These are phyloP conservation scores for Tetrahymena borealis DNA, from an alignment of 73 alveolate species.

Conservation along the genomic window DNA sequence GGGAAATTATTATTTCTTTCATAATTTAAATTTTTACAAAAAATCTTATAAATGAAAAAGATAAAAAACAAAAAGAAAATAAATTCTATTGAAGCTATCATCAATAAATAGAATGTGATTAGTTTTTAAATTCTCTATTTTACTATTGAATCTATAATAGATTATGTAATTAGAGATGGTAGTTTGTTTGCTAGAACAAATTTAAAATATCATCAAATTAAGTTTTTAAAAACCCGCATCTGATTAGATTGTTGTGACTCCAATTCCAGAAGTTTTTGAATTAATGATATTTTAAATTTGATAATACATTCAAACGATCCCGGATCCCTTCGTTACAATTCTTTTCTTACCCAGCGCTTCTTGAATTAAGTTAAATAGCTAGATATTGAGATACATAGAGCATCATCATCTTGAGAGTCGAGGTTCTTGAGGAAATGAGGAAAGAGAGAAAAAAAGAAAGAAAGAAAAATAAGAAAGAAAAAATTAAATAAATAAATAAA, in stretches of 20 bases:
- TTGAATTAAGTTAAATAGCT: neutral
- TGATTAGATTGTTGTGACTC: neutral
- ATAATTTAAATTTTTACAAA: too few relatives aligned
- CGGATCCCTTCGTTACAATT: neutral
- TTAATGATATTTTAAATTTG: neutral
- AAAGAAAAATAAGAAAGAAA: neutral
- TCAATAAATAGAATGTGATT: neutral
- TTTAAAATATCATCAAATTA: neutral
- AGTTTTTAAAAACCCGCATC: neutral
- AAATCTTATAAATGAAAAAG: too few relatives aligned
- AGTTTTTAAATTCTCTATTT: neutral
- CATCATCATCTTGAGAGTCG: neutral
- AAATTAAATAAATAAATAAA: neutral
- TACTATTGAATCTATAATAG: neutral
- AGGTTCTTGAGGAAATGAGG: neutral
- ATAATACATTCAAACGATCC: neutral
- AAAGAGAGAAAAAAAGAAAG: neutral
- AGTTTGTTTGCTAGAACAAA: neutral
- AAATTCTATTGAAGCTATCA: neutral
- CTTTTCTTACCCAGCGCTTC: slow-evolving; percentile 1
- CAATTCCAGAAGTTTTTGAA: neutral
- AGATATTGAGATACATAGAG: neutral
- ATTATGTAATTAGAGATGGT: neutral
- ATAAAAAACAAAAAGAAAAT: neutral
- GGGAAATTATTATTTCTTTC: too few relatives aligned